Evolutionary conservation across 148 eudicot genomes (phyloP).

Genomic region (Rhododendron mucronatum): DNA sequence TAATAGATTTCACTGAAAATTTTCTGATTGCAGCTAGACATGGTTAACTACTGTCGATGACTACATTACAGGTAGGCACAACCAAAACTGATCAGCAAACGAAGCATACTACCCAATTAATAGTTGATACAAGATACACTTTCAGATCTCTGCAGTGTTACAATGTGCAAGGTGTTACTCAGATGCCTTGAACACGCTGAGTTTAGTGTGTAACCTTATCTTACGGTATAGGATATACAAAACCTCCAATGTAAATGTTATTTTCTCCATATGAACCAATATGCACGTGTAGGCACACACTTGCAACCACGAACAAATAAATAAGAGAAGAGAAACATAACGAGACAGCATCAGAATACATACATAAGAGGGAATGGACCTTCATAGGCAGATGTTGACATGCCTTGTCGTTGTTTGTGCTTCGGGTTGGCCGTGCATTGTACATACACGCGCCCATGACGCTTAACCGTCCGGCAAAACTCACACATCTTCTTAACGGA

Average conservation of each 20-base stretch:
- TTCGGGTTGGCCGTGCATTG: conserved; percentile 67
- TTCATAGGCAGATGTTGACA: conserved; percentile 60
- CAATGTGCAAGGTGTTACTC: not conserved
- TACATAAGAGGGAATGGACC: conserved; percentile 38
- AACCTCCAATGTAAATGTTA: not conserved
- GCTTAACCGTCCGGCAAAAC: conserved; percentile 72
- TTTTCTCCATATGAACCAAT: not conserved
- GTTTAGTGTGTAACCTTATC: not conserved
- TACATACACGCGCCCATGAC: conserved; percentile 65
- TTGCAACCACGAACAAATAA: not conserved
- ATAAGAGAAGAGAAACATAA: not conserved
- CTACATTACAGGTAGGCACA: not conserved
- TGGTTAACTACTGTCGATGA: not conserved
- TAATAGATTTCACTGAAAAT: not conserved
- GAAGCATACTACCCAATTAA: not conserved
- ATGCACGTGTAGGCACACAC: not conserved
- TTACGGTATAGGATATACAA: not conserved
- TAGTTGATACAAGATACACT: not conserved
- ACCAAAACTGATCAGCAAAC: not conserved
- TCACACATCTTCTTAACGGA: conserved; percentile 88
- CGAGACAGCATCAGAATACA: conserved; percentile 2
- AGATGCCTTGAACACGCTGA: not conserved
- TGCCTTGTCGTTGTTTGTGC: conserved; percentile 83
- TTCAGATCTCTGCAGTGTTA: not conserved
- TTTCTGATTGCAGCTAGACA: not conserved